Evolutionary conservation across 208 protist species (phyloP).

Genomic region (Borovskyia barvae): DNA sequence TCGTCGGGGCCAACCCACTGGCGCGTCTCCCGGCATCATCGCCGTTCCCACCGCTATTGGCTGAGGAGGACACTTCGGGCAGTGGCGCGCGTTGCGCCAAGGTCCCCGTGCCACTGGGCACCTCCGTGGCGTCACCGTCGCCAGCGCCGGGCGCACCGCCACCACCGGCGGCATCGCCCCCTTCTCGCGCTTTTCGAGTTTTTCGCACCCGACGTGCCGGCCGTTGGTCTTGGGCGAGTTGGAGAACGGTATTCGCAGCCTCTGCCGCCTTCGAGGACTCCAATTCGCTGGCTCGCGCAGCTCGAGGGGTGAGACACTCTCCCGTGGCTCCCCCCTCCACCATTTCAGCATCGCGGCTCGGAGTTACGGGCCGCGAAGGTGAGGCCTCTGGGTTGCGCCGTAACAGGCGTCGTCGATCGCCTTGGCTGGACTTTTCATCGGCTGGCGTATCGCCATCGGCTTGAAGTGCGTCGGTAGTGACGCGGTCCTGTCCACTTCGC

Average conservation of each 20-base stretch:
- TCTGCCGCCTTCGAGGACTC: constrained; percentile 10
- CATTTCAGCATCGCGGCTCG: too few relatives aligned
- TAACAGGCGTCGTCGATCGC: constrained; percentile 4
- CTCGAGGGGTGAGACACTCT: constrained; percentile 9
- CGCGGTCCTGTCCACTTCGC: not conserved
- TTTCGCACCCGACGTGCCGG: constrained; percentile 15
- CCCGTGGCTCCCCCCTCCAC: constrained; percentile 1
- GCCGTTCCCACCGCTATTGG: too few relatives aligned
- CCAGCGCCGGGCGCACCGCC: not conserved
- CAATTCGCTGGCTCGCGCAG: constrained; percentile 8
- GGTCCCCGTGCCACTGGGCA: not conserved
- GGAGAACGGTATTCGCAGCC: constrained; percentile 17
- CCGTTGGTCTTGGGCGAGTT: constrained; percentile 27
- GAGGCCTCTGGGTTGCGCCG: not conserved
- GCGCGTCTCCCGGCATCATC: too few relatives aligned
- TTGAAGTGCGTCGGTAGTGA: not conserved
- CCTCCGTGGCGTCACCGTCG: not conserved
- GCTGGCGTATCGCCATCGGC: not conserved
- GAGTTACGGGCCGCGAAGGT: not conserved
- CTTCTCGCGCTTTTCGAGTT: constrained; percentile 1
- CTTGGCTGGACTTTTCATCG: not conserved
- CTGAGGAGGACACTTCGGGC: not conserved
- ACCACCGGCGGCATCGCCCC: not conserved
- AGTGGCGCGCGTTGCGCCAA: not conserved
- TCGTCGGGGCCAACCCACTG: too few relatives aligned